Conservation (phyloP, 768 basidiomycete species). For the Lactarius tabidus region DNA sequence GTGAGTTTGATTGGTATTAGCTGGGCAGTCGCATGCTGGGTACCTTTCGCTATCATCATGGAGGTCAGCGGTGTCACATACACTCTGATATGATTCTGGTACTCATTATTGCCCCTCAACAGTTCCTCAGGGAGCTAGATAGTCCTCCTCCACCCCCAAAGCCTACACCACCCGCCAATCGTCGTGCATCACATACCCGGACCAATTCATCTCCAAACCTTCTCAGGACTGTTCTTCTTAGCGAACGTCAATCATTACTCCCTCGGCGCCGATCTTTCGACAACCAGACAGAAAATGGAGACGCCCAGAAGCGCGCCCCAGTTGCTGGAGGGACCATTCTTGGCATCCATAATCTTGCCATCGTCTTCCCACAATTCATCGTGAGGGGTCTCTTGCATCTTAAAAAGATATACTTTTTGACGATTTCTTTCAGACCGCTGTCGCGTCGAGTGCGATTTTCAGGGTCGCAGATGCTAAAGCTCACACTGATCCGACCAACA, state of each 20-base stretch:
- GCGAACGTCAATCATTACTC: constrained; percentile 58
- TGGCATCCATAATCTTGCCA: constrained; percentile 93
- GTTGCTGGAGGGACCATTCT: constrained; percentile 87
- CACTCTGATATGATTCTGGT: background rate
- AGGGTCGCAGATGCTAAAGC: constrained; percentile 62
- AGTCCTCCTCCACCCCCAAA: constrained; percentile 4
- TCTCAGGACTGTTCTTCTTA: constrained; percentile 33
- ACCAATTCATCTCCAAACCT: constrained; percentile 48
- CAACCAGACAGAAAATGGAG: constrained; percentile 39
- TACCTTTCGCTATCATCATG: constrained; percentile 97
- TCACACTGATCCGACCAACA: constrained; percentile 42
- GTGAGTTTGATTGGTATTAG: constrained; percentile 87
- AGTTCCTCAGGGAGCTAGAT: constrained; percentile 27
- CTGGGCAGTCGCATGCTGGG: constrained; percentile 99
- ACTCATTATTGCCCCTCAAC: background rate
- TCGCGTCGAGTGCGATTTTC: constrained; percentile 87
- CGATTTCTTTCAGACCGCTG: constrained; percentile 55
- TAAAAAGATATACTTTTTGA: background rate
- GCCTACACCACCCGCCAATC: background rate
- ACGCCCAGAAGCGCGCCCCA: constrained; percentile 37
- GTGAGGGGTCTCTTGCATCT: constrained; percentile 51
- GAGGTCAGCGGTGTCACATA: constrained; percentile 52
- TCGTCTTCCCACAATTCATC: constrained; percentile 92
- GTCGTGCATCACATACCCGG: constrained; percentile 49
- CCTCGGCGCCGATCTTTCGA: constrained; percentile 56